phyloP scores from a whole-genome alignment of 2,329 filamentous ascomycete species.

The Monosporascus sp. region DNA sequence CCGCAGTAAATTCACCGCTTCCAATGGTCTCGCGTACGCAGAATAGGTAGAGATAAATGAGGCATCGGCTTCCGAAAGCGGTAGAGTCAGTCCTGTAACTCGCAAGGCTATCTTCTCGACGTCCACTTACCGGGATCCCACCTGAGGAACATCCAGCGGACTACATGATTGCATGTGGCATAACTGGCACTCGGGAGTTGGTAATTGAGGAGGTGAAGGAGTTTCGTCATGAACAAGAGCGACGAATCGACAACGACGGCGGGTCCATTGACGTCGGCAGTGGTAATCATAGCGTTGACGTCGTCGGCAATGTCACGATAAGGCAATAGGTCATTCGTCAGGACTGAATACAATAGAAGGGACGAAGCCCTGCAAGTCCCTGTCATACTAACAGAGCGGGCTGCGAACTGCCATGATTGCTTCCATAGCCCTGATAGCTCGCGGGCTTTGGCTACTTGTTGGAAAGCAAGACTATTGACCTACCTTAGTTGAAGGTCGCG shows the following conservation, averaged over 20 bases:
- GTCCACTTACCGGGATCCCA: slow-evolving; percentile 70
- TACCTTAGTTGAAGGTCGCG: slow-evolving; percentile 3
- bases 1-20: slow-evolving; percentile 64
- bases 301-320: slow-evolving; percentile 64
- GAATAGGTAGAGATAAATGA: slow-evolving; percentile 61
- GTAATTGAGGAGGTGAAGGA: slow-evolving; percentile 61
- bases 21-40: slow-evolving; percentile 55
- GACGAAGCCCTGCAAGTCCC: slow-evolving; percentile 72
- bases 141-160: slow-evolving; percentile 74
- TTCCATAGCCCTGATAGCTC: slow-evolving; percentile 54
- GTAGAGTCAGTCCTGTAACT: slow-evolving; percentile 11
- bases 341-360: slow-evolving; percentile 62
- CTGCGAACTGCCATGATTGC: slow-evolving; percentile 69
- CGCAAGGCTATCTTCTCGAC: not conserved
- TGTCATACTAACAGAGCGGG: slow-evolving; percentile 63
- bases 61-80: slow-evolving; percentile 50
- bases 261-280: slow-evolving; percentile 78
- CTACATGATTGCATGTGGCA: slow-evolving; percentile 62
- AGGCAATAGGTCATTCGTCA: slow-evolving; percentile 60
- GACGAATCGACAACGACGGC: slow-evolving; percentile 74
- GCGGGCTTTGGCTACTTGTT: slow-evolving; percentile 32
- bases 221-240: slow-evolving; percentile 62
- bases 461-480: slow-evolving; percentile 39
- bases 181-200: slow-evolving; percentile 64
- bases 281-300: slow-evolving; percentile 65